Evolutionary conservation across 257 asterid species (phyloP), one percentile per base, ranked within the genome.

Genomic region (Petunia axillaris): DNA sequence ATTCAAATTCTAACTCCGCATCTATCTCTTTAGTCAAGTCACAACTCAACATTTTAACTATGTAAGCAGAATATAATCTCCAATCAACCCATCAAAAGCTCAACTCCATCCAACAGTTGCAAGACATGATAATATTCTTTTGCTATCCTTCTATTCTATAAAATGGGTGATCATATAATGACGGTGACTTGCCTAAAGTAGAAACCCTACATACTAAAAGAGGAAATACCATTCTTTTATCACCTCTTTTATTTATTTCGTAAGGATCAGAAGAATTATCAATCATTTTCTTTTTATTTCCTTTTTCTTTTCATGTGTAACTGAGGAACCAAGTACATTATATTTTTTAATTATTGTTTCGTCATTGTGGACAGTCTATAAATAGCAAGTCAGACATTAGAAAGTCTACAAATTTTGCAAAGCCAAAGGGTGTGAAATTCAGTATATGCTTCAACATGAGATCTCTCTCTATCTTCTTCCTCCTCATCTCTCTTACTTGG

Each of bases 401-500:
- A 11, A 50, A 50, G 62, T 71, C 35, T 50, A 71, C 46, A 13
- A 71, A 48, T 1, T 71, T 71, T 48, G 38, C 77, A 25, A 48
- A 48, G 35, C 8, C 62, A 71, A 48, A 50, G 77, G 11, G 35
- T 55, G 62, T 15, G 25, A 55, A 25, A 25, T 25, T 25, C 0
- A 13, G 36, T 8, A 36, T 41, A 66, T 66, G 37, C 5, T 35
- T 35, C 38, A 59, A 11, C 46, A 85, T 87, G 89, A 78, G 81
- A 75, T 58, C 84, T 78, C 59, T 55, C 71, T 43, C 81, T 37
- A 78, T 55, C 57, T 11, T 80, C 39, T 8, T 84, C 64, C 15
- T 85, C 11, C 46, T 85, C 73, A 8, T 91, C 85, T 85, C 88
- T 75, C 81, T 86, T 43, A 10, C 80, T 53, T 73, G 77, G 82